A percentile compares a stretch with the other conserved stretches of the same genome.
phyloP scores from a whole-genome alignment of 345 rosid species.

The Laguncularia racemosa region DNA sequence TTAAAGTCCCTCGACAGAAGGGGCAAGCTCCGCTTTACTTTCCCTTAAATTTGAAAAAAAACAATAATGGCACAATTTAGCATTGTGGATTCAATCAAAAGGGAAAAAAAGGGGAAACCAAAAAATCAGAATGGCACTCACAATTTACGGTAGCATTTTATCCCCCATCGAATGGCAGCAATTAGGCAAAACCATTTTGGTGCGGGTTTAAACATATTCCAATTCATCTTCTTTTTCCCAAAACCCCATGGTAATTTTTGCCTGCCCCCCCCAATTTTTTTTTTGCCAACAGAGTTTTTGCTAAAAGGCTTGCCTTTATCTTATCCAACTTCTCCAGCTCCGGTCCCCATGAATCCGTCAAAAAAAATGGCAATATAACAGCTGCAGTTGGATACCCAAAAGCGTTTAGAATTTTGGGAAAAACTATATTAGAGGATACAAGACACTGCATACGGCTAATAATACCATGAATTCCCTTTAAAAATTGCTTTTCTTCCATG shows the following conservation, averaged over 20 bases:
- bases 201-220: constrained; percentile 96
- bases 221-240: constrained; percentile 84
- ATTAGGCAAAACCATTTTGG: constrained; percentile 85
- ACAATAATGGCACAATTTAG: neutral
- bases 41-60: constrained; percentile 53
- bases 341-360: constrained; percentile 44
- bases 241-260: constrained; percentile 35
- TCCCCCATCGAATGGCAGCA: constrained; percentile 97
- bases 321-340: constrained; percentile 30
- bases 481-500: constrained; percentile 87
- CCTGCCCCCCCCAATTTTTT: constrained; percentile 38
- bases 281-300: constrained; percentile 28
- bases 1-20: constrained; percentile 84
- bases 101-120: neutral
- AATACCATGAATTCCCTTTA: constrained; percentile 78
- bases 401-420: neutral
- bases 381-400: constrained; percentile 32
- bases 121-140: constrained; percentile 12
- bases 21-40: constrained; percentile 87
- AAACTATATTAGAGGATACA: constrained; percentile 1
- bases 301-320: constrained; percentile 17
- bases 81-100: too few species aligned
- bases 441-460: neutral
- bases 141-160: constrained; percentile 95
- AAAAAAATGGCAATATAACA: constrained; percentile 82